Evolutionary conservation across 768 basidiomycete genomes (phyloP).

Genomic region (Termitomyces bulborhizus): DNA sequence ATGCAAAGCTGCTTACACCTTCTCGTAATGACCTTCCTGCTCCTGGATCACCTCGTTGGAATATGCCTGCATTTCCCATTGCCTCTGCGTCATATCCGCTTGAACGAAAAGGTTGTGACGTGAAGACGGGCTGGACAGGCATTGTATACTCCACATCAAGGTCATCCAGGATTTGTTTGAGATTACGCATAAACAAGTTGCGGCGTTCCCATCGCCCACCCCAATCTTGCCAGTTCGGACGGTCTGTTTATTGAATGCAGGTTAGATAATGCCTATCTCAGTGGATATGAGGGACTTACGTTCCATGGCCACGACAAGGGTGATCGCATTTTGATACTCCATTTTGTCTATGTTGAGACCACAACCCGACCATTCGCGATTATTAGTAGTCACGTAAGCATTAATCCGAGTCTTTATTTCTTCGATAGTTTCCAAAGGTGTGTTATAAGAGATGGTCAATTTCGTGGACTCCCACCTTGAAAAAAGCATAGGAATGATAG

Average conservation of each 20-base stretch:
- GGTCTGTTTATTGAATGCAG: conserved; percentile 29
- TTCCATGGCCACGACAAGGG: conserved; percentile 63
- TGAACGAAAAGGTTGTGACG: conserved; percentile 27
- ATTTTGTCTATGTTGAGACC: conserved; percentile 71
- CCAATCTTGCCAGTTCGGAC: conserved; percentile 86
- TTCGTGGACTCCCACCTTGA: conserved; percentile 63
- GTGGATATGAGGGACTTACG: conserved; percentile 36
- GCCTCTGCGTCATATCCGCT: conserved; percentile 2
- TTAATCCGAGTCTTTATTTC: conserved; percentile 54
- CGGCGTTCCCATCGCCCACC: conserved; percentile 73
- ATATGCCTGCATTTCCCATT: conserved; percentile 24
- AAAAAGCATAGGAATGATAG: background rate
- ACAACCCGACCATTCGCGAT: conserved; percentile 66
- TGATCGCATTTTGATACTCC: conserved; percentile 70
- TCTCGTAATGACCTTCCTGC: conserved; percentile 6
- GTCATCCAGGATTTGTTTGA: conserved; percentile 68
- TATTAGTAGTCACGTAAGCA: conserved; percentile 55
- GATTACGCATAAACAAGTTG: conserved; percentile 67
- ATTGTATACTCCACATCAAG: conserved; percentile 65
- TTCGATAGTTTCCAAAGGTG: conserved; percentile 66
- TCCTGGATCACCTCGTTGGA: conserved; percentile 12
- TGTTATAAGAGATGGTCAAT: conserved; percentile 60
- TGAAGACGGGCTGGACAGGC: conserved; percentile 66
- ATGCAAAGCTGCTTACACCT: conserved; percentile 7
- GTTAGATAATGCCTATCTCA: background rate